phyloP scores from a whole-genome alignment of 495 filamentous ascomycete species.

The Penicillium subrubescens region DNA sequence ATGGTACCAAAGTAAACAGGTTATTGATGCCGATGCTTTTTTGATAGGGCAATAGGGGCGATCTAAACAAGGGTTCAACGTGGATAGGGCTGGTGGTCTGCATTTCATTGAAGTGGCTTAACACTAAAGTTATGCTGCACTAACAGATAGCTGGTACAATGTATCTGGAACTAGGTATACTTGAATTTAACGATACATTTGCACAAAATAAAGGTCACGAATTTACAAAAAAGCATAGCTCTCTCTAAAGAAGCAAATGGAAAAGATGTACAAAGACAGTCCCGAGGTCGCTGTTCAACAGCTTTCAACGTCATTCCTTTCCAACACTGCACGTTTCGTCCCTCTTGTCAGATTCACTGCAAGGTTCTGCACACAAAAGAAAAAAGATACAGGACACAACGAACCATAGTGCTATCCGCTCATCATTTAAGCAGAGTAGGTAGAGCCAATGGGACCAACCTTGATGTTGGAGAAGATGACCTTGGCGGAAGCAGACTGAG shows the following conservation, averaged over 20 bases:
- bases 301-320: neutral
- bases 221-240: neutral
- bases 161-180: neutral
- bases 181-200: neutral
- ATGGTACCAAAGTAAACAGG: too few species aligned
- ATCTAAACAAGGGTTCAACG: too few species aligned
- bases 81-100: too few species aligned
- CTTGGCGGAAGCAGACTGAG: conserved; percentile 52
- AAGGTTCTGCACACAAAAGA: neutral
- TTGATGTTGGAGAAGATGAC: conserved; percentile 71
- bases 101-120: too few species aligned
- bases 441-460: conserved; percentile 66
- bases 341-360: neutral
- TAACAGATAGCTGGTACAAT: too few species aligned
- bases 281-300: conserved; percentile 1
- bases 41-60: too few species aligned
- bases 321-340: neutral
- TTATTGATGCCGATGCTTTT: too few species aligned
- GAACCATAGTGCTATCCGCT: neutral
- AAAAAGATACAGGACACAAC: neutral
- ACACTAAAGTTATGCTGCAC: too few species aligned
- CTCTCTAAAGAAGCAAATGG: conserved; percentile 8
- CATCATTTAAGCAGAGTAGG: conserved; percentile 43
- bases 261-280: conserved; percentile 3
- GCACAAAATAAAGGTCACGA: neutral